Percentiles rank a stretch among this genome's conserved stretches.
Evolutionary conservation across 352 stramenopile genomes (phyloP).

Genomic region (Phytophthora pinifolia): DNA sequence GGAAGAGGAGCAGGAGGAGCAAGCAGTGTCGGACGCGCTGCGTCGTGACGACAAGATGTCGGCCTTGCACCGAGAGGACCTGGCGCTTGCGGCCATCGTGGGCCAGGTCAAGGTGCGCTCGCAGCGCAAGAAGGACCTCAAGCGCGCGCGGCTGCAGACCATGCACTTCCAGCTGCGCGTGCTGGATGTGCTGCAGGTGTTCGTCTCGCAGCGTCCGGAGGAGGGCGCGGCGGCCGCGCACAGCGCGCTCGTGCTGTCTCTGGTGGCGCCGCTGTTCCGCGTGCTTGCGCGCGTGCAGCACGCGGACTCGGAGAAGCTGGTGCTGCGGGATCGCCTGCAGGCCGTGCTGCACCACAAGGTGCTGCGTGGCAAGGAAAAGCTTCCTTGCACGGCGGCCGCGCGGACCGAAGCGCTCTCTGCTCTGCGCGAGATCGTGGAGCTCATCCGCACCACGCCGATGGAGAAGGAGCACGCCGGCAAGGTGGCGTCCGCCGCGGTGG

Average conservation of each 20-base stretch:
- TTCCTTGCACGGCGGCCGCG: conserved; percentile 18
- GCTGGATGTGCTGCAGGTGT: conserved; percentile 77
- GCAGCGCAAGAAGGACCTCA: conserved; percentile 76
- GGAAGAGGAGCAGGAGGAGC: conserved; percentile 58
- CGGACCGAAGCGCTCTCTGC: conserved; percentile 30
- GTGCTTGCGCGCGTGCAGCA: conserved; percentile 53
- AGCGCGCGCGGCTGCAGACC: conserved; percentile 61
- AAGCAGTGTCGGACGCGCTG: conserved; percentile 72
- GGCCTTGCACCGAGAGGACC: conserved; percentile 73
- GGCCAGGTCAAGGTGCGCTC: conserved; percentile 74
- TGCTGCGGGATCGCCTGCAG: conserved; percentile 76
- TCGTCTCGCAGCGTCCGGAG: conserved; percentile 40
- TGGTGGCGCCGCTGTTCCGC: conserved; percentile 69
- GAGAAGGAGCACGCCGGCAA: conserved; percentile 70
- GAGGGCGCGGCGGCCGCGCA: conserved; percentile 23
- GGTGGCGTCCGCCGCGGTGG: conserved; percentile 53
- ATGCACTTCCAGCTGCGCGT: conserved; percentile 88
- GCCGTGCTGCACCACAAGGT: conserved; percentile 70
- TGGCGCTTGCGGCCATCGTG: conserved; percentile 78
- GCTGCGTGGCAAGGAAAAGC: conserved; percentile 56
- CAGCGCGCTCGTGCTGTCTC: conserved; percentile 37
- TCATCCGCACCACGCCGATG: conserved; percentile 49
- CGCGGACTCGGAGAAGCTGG: conserved; percentile 61
- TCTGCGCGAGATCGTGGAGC: conserved; percentile 38
- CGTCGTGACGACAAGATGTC: conserved; percentile 60